These are phyloP conservation scores for Crithidia fasciculata DNA, from an alignment of 208 protist species.

Conservation along the genomic window DNA sequence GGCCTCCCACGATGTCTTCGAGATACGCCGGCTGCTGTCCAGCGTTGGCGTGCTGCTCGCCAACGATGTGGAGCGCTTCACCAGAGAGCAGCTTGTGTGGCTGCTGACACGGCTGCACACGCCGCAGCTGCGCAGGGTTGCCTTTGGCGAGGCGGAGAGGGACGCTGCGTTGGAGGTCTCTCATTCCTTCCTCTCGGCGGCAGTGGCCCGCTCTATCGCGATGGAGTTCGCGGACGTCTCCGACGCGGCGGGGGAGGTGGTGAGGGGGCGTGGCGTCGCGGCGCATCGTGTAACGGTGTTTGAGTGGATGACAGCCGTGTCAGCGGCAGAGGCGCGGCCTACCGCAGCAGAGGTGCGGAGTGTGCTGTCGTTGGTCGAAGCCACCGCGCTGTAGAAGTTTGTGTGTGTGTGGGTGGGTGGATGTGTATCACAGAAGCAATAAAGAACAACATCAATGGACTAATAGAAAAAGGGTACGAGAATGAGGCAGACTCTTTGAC, in stretches of 20 bases:
- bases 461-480: too few species aligned
- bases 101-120: constrained; percentile 33
- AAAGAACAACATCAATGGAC: too few species aligned
- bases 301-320: constrained; percentile 19
- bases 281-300: constrained; percentile 10
- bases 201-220: constrained; percentile 20
- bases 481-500: too few species aligned
- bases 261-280: not conserved
- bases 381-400: constrained; percentile 16
- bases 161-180: constrained; percentile 15
- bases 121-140: constrained; percentile 1
- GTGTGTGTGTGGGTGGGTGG: too few species aligned
- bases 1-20: not conserved
- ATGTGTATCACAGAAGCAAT: too few species aligned
- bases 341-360: not conserved
- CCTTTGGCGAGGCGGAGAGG: not conserved
- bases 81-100: constrained; percentile 11
- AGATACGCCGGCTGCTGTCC: constrained; percentile 32
- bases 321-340: constrained; percentile 17
- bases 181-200: constrained; percentile 27
- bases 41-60: constrained; percentile 27
- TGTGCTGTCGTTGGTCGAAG: constrained; percentile 25
- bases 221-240: not conserved
- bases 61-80: constrained; percentile 35
- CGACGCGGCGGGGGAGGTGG: not conserved